Conservation (phyloP, 2,329 filamentous ascomycete species). For the Pseudohalonectria lignicola region DNA sequence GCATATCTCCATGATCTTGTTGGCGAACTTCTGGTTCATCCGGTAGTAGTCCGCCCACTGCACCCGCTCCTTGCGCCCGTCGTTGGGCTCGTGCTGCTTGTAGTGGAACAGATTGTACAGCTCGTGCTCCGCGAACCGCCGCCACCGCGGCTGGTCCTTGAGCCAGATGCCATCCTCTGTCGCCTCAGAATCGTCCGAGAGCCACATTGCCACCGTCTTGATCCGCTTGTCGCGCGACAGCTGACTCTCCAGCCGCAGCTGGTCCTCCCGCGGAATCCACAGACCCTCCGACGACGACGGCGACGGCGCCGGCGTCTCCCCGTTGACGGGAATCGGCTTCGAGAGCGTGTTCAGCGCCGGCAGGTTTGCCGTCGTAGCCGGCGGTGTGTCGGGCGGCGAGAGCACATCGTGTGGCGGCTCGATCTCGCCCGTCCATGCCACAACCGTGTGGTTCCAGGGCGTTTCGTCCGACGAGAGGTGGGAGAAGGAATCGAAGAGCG, state of each 20-base stretch:
- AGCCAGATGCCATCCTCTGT: conserved; percentile 57
- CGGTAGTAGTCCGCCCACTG: conserved; percentile 90
- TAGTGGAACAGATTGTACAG: conserved; percentile 93
- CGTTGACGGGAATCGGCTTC: conserved; percentile 67
- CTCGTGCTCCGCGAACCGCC: conserved; percentile 82
- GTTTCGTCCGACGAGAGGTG: conserved; percentile 76
- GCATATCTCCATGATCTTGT: conserved; percentile 79
- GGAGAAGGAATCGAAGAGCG: conserved; percentile 82
- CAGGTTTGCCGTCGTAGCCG: conserved; percentile 35
- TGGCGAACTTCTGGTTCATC: conserved; percentile 87
- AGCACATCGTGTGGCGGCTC: conserved; percentile 34
- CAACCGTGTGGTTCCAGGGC: conserved; percentile 83
- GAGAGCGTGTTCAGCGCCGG: conserved; percentile 62
- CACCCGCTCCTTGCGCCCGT: conserved; percentile 69
- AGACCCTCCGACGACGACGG: conserved; percentile 54
- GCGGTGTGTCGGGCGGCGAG: conserved; percentile 35
- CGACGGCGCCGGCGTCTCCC: conserved; percentile 45
- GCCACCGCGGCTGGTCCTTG: conserved; percentile 78
- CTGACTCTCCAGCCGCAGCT: conserved; percentile 62
- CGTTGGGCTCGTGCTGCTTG: conserved; percentile 83
- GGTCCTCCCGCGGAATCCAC: conserved; percentile 58
- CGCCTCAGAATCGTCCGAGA: conserved; percentile 65
- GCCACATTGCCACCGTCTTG: conserved; percentile 79
- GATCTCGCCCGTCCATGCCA: conserved; percentile 92
- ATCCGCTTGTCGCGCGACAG: conserved; percentile 64